Evolutionary conservation across 2,329 filamentous ascomycete species (phyloP).

Genomic region (Penicillium oxalicum): DNA sequence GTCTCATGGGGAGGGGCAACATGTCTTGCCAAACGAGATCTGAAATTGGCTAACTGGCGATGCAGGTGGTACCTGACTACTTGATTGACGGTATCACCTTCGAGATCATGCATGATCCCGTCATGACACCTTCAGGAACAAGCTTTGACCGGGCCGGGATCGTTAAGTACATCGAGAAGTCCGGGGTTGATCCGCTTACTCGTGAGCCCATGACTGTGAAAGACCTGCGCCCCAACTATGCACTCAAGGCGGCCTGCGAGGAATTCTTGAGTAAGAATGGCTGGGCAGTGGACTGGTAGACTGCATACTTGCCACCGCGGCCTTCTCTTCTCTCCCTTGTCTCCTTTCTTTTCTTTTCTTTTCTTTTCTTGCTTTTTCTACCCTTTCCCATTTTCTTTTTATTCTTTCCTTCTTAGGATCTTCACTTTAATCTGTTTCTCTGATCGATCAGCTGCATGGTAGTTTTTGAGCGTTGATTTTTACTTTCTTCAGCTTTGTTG

Average conservation of each 20-base stretch:
- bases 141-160: constrained; percentile 85
- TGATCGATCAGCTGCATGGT: constrained; percentile 12
- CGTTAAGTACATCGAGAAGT: constrained; percentile 73
- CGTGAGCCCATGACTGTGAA: constrained; percentile 62
- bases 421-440: too few species aligned
- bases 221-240: constrained; percentile 76
- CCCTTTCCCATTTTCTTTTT: not conserved
- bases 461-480: constrained; percentile 11
- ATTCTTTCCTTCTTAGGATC: not conserved
- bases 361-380: not conserved
- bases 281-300: constrained; percentile 85
- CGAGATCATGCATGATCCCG: constrained; percentile 48
- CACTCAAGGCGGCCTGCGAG: constrained; percentile 72
- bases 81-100: constrained; percentile 47
- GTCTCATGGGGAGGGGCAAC: too few species aligned
- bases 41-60: constrained; percentile 6
- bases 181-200: constrained; percentile 74
- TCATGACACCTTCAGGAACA: constrained; percentile 66
- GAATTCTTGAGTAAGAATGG: constrained; percentile 82
- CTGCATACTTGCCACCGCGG: too few species aligned
- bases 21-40: not conserved
- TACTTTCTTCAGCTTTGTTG: not conserved
- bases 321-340: too few species aligned
- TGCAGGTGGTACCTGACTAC: constrained; percentile 44
- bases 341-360: not conserved